Conservation (phyloP, 1,139 yeast species). For the Zygosaccharomyces pseudobailii region DNA sequence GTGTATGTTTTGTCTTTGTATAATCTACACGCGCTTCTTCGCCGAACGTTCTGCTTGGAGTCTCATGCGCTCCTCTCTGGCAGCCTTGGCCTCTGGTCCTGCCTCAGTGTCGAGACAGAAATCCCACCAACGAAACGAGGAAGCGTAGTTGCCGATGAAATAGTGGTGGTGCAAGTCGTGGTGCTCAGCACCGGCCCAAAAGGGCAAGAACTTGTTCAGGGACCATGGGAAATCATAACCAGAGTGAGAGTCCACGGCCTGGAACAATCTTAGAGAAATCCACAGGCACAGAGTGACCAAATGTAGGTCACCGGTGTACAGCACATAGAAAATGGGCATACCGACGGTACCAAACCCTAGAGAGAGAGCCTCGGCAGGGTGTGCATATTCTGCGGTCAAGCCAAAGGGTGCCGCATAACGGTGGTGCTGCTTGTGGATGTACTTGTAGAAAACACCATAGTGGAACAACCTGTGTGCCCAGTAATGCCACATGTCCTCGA, state of each 20-base stretch:
- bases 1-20: not conserved
- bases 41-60: conserved; percentile 44
- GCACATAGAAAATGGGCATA: conserved; percentile 69
- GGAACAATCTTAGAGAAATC: conserved; percentile 85
- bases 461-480: conserved; percentile 89
- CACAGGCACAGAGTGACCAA: conserved; percentile 78
- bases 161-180: conserved; percentile 95
- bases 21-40: conserved; percentile 28
- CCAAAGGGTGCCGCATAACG: conserved; percentile 97
- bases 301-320: conserved; percentile 66
- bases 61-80: conserved; percentile 56
- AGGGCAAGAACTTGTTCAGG: conserved; percentile 79
- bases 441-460: conserved; percentile 77
- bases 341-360: conserved; percentile 95
- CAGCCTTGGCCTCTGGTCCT: conserved; percentile 59
- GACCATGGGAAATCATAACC: conserved; percentile 98
- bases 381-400: conserved; percentile 93
- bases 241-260: conserved; percentile 94
- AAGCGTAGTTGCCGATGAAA: conserved; percentile 87
- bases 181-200: conserved; percentile 99
- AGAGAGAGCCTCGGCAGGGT: conserved; percentile 85
- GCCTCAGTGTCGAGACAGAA: conserved; percentile 76
- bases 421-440: conserved; percentile 94
- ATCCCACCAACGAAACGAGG: conserved; percentile 95
- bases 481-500: conserved; percentile 95